Percentiles rank a stretch among this genome's conserved stretches.
phyloP scores from a whole-genome alignment of 305 asterid genomes.

The Fraxinus angustifolia region DNA sequence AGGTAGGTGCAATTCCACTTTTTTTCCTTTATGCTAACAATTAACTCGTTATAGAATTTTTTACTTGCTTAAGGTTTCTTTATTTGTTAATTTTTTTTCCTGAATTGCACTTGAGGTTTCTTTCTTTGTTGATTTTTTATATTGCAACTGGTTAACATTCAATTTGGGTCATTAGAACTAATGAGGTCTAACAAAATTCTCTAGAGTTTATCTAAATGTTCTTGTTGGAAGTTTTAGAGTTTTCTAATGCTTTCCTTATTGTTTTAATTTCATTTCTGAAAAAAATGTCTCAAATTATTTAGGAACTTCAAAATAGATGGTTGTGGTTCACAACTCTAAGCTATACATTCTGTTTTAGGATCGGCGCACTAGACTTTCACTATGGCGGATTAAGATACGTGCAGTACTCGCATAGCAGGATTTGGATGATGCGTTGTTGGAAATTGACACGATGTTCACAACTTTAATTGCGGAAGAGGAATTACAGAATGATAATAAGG shows the following conservation, averaged over 20 bases:
- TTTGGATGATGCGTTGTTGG: too few species aligned
- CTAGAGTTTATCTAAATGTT: neutral
- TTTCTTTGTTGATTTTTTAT: neutral
- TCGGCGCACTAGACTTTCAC: too few species aligned
- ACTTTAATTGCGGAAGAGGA: too few species aligned
- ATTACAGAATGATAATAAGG: too few species aligned
- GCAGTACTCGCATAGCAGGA: too few species aligned
- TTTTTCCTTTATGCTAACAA: neutral
- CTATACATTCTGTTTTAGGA: neutral
- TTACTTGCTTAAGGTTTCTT: neutral
- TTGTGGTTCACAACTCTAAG: neutral
- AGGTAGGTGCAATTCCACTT: neutral
- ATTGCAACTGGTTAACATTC: neutral
- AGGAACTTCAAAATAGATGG: neutral
- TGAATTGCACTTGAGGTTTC: neutral
- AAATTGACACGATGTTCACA: too few species aligned
- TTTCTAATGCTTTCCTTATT: neutral
- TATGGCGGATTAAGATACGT: too few species aligned
- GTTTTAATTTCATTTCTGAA: neutral
- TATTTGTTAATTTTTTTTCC: too few species aligned
- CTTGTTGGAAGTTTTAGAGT: neutral
- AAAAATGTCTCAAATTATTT: neutral
- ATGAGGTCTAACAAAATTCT: neutral
- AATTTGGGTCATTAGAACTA: neutral
- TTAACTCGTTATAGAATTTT: neutral